phyloP scores from a whole-genome alignment of 306 rosid genomes.

The Trifolium repens region DNA sequence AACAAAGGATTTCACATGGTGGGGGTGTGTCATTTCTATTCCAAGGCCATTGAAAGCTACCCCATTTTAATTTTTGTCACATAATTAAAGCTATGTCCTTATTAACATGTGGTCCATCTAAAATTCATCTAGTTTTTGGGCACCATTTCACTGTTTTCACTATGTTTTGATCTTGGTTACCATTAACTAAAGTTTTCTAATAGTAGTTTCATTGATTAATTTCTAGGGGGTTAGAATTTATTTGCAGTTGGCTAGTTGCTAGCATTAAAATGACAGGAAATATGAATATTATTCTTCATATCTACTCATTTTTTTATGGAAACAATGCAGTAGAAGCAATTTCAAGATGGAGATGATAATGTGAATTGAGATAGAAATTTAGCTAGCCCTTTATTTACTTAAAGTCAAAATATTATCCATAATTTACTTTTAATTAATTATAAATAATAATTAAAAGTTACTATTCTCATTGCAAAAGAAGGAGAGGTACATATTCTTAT shows the following conservation, averaged over 20 bases:
- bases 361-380: neutral
- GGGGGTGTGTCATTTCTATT: constrained; percentile 57
- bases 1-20: constrained; percentile 71
- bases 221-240: neutral
- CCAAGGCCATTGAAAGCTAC: constrained; percentile 50
- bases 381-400: neutral
- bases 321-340: constrained; percentile 28
- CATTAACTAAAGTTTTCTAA: constrained; percentile 2
- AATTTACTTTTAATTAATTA: neutral
- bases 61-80: constrained; percentile 41
- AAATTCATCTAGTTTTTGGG: constrained; percentile 1
- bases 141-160: constrained; percentile 30
- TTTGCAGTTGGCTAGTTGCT: constrained; percentile 31
- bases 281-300: neutral
- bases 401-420: constrained; percentile 23
- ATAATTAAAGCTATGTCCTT: constrained; percentile 48
- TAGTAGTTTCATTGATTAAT: constrained; percentile 13
- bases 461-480: neutral
- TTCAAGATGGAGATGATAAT: constrained; percentile 12
- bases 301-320: constrained; percentile 7
- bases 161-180: constrained; percentile 35
- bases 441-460: neutral
- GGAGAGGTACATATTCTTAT: no score
- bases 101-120: constrained; percentile 44
- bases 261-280: constrained; percentile 30